phyloP scores from a whole-genome alignment of 495 filamentous ascomycete genomes.

The Neurospora sp. region DNA sequence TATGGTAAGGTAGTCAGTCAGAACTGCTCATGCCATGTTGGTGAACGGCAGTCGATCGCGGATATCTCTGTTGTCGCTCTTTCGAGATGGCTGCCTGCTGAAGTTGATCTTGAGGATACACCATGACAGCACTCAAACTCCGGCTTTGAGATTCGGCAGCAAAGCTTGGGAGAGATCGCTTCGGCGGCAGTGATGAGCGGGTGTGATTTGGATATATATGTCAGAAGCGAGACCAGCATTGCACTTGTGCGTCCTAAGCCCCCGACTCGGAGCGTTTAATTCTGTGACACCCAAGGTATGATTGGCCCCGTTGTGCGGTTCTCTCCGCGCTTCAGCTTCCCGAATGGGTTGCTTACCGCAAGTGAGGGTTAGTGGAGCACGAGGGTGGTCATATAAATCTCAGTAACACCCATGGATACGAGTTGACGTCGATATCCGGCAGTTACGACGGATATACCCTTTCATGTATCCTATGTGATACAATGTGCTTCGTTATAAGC shows the following conservation, averaged over 20 bases:
- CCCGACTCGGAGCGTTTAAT: neutral
- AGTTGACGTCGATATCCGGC: neutral
- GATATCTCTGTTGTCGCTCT: neutral
- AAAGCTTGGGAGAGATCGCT: neutral
- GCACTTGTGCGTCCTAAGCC: neutral
- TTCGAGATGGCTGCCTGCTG: neutral
- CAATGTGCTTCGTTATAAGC: neutral
- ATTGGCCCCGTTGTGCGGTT: neutral
- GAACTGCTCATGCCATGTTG: neutral
- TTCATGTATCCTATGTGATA: neutral
- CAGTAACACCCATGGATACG: neutral
- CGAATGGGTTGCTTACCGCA: neutral
- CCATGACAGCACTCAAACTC: neutral
- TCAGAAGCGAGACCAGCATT: neutral
- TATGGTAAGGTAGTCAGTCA: neutral
- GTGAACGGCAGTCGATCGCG: neutral
- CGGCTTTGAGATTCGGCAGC: neutral
- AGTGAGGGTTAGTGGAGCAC: neutral
- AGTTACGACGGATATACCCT: neutral
- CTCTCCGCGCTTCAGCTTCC: neutral
- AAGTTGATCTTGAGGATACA: neutral
- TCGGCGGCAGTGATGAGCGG: neutral
- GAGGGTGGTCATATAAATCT: neutral
- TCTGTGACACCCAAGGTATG: neutral
- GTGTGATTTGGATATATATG: neutral